These are phyloP conservation scores for Reticulascus tulasneorum DNA, from an alignment of 2,329 filamentous ascomycete species.

Conservation along the genomic window DNA sequence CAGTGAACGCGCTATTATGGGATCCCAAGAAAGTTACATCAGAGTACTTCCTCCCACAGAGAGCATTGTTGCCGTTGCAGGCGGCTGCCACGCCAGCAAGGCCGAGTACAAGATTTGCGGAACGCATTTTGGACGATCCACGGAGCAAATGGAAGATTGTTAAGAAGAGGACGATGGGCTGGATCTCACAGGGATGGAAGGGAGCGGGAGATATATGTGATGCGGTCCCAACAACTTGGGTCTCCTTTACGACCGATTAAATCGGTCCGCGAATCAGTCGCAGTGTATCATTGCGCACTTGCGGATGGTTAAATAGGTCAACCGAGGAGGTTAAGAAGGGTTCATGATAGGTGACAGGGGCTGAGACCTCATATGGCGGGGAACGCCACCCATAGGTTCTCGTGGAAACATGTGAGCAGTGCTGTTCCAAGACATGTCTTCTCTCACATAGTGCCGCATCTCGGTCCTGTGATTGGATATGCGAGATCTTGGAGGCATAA, in stretches of 20 bases:
- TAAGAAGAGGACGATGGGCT: neutral
- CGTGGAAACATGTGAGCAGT: constrained; percentile 12
- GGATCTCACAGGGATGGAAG: neutral
- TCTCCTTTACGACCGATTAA: neutral
- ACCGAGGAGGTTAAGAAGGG: constrained; percentile 1
- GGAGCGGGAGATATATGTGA: constrained; percentile 1
- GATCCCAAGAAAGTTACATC: constrained; percentile 59
- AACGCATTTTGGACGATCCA: constrained; percentile 2
- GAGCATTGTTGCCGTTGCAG: constrained; percentile 56
- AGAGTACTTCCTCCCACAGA: constrained; percentile 55
- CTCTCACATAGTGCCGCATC: neutral
- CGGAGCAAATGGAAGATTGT: neutral
- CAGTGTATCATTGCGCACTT: neutral
- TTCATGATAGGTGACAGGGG: constrained; percentile 2
- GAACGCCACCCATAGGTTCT: too few species aligned
- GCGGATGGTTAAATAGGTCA: neutral
- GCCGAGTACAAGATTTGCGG: constrained; percentile 10
- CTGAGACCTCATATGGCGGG: too few species aligned
- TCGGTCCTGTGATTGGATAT: constrained; percentile 6
- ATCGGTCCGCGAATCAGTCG: neutral
- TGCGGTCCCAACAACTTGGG: neutral
- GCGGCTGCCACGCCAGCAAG: constrained; percentile 18
- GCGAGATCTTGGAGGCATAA: neutral
- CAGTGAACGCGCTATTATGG: constrained; percentile 64
- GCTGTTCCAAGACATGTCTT: constrained; percentile 4